phyloP scores from a whole-genome alignment of 2,329 filamentous ascomycete genomes.

The Byssochlamys sp. region DNA sequence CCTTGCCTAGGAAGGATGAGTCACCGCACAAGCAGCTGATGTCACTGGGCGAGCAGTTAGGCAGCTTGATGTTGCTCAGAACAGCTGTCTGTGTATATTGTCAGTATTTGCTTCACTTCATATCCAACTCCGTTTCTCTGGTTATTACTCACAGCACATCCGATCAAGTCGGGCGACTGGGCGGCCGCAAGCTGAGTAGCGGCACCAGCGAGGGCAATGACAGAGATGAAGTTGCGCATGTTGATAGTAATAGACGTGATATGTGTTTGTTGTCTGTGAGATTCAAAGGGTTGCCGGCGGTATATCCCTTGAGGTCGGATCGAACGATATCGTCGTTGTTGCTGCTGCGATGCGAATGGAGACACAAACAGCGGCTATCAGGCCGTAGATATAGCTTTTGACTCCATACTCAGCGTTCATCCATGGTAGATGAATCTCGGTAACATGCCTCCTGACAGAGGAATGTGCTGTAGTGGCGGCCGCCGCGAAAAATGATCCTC shows the following conservation, averaged over 20 bases:
- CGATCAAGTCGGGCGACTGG: neutral
- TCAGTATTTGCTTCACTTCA: neutral
- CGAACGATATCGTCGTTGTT: neutral
- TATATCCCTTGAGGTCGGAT: neutral
- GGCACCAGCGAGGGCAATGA: neutral
- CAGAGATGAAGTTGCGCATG: conserved; percentile 1
- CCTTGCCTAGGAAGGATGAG: neutral
- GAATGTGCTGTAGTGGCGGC: neutral
- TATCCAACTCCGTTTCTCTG: neutral
- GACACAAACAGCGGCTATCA: neutral
- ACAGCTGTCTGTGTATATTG: neutral
- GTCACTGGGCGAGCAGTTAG: neutral
- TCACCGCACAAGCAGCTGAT: neutral
- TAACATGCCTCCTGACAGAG: neutral
- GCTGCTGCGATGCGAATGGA: neutral
- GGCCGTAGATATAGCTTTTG: neutral
- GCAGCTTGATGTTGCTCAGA: neutral
- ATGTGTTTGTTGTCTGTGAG: neutral
- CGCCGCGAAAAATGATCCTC: neutral
- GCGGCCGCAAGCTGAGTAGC: neutral
- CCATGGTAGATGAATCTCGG: neutral
- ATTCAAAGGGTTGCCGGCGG: neutral
- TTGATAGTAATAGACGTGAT: neutral
- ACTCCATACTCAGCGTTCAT: neutral
- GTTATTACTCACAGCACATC: neutral